Percentiles rank a stretch among this genome's conserved stretches.
These are phyloP conservation scores for Orobanche coerulescens DNA, from an alignment of 257 asterid species.

Conservation along the genomic window DNA sequence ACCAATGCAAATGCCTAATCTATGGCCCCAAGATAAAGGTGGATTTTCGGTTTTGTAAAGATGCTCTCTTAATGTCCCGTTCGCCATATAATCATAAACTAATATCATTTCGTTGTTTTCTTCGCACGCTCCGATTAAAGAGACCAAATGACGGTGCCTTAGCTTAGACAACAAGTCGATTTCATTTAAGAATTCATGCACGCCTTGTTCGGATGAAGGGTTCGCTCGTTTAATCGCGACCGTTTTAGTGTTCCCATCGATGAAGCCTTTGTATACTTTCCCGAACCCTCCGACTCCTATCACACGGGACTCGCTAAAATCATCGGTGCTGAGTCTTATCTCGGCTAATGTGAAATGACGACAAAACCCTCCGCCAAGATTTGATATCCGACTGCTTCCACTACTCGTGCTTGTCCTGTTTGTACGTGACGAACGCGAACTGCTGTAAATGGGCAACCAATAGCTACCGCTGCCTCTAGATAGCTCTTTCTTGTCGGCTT, in stretches of 20 bases:
- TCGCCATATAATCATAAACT: slow-evolving; percentile 76
- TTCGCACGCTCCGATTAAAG: slow-evolving; percentile 72
- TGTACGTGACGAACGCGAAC: slow-evolving; percentile 30
- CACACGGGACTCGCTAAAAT: slow-evolving; percentile 48
- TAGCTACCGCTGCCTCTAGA: slow-evolving; percentile 11
- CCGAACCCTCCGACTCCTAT: slow-evolving; percentile 90
- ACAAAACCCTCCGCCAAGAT: slow-evolving; percentile 40
- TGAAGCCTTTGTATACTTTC: slow-evolving; percentile 55
- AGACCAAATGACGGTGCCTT: slow-evolving; percentile 68
- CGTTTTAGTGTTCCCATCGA: slow-evolving; percentile 32
- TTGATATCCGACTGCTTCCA: slow-evolving; percentile 34
- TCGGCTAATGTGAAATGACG: slow-evolving; percentile 56
- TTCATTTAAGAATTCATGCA: slow-evolving; percentile 62
- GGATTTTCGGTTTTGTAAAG: slow-evolving; percentile 31
- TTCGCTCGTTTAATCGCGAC: slow-evolving; percentile 66
- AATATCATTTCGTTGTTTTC: slow-evolving; percentile 70
- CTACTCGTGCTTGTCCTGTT: slow-evolving; percentile 25
- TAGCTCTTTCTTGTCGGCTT: background rate
- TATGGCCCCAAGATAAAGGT: slow-evolving; percentile 46
- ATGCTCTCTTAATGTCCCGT: slow-evolving; percentile 77
- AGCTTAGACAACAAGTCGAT: slow-evolving; percentile 69
- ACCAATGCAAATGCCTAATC: slow-evolving; percentile 67
- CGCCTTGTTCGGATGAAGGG: slow-evolving; percentile 66
- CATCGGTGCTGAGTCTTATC: slow-evolving; percentile 41
- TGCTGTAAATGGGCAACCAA: slow-evolving; percentile 48